Evolutionary conservation across 2,329 filamentous ascomycete species (phyloP), one percentile per base, ranked within the genome.

Genomic region (Botrytis cinerea): DNA sequence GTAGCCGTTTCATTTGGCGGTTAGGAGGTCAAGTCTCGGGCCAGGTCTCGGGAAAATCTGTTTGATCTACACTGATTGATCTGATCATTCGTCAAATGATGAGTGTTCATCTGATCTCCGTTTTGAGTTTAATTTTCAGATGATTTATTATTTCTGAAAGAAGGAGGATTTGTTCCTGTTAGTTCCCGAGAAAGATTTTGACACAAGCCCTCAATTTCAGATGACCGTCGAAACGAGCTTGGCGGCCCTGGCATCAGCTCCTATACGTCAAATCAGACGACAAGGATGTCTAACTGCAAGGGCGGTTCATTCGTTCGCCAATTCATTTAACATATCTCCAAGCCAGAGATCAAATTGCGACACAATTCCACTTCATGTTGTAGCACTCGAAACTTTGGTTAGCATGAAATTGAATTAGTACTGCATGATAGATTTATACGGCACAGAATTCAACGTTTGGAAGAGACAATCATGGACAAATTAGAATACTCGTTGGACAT

Each of bases 41-140:
- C 57, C 38, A 14, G 38, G 60, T 62, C 38, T 62, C 60, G 60
- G 38, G 14, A 18, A 6, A 48, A 70, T 38, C 40, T 45, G 28
- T 70, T 32, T 22, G 68, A 46, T 70, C 12, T 46, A 20, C 48
- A 57, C 48, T 32, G 28, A 25, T 66, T 28, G 2, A 66, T 71
- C 45, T 43, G 22, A 67, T 45, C 20, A 28, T 38, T 35, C 57
- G 61, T 35, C 22, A 43, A 63, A 57, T 35, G 45, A 54, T 12
- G 22, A 40, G 22, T n/a, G 48, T 35, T 59, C 38, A 9, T 67
- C 61, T 38, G 70, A 54, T 72, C 28, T 61, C 54, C 35, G 35
- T 72, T 67, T 67, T 67, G 35, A 54, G 40, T 67, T 72, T 72
- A 67, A 43, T 46, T 66, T 66, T 67, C 38, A 28, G 60, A 72